Conservation (phyloP, 176 grass and related monocot genomes). For the Phoenix roebelenii region DNA sequence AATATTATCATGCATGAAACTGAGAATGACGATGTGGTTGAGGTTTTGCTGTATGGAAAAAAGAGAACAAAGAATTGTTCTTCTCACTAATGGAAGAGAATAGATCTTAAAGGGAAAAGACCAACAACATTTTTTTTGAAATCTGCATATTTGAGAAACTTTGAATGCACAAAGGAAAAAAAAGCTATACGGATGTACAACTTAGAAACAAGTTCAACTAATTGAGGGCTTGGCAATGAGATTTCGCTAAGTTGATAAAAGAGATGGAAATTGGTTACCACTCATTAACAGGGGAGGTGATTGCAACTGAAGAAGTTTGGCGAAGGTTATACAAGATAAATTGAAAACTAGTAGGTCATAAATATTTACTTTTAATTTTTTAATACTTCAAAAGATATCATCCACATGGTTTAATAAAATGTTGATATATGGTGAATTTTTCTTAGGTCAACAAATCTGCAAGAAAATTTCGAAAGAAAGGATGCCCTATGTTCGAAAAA, state of each 20-base stretch:
- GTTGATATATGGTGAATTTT: not conserved
- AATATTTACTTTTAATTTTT: not conserved
- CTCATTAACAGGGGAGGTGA: not conserved
- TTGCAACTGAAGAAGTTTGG: slow-evolving; percentile 8
- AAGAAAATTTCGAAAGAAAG: slow-evolving; percentile 12
- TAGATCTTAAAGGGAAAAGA: slow-evolving; percentile 9
- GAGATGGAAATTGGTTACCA: not conserved
- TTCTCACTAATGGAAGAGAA: not conserved
- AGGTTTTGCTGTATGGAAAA: not conserved
- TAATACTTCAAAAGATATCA: too few relatives aligned
- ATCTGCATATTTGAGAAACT: slow-evolving; percentile 8
- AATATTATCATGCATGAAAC: too few relatives aligned
- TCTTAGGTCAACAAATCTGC: slow-evolving; percentile 7
- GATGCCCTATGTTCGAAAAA: slow-evolving; percentile 3
- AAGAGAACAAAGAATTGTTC: slow-evolving; percentile 8
- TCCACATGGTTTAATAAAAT: not conserved
- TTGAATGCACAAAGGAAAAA: slow-evolving; percentile 4
- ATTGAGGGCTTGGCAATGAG: not conserved
- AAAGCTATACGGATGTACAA: not conserved
- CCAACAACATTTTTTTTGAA: slow-evolving; percentile 8
- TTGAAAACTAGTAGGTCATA: too few relatives aligned
- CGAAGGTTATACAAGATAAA: slow-evolving; percentile 6
- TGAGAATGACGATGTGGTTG: too few relatives aligned
- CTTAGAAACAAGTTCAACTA: slow-evolving; percentile 11
- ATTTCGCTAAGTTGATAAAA: slow-evolving; percentile 9